Percentiles rank a stretch among this genome's conserved stretches.
phyloP scores from a whole-genome alignment of 805 yeast species.

The Debaryomyces maramus region DNA sequence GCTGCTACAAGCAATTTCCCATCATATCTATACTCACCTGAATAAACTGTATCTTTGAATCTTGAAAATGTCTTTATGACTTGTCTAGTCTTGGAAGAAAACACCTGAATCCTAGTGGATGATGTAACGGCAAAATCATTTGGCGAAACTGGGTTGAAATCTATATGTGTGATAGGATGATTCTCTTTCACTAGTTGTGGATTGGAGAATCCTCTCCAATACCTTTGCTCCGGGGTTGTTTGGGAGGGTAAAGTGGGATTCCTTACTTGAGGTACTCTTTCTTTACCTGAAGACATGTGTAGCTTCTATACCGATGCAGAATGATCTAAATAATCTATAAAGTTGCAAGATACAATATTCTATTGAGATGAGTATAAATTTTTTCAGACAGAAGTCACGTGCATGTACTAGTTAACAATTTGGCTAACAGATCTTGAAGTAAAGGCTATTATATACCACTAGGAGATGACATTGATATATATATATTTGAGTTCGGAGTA shows the following conservation, averaged over 20 bases:
- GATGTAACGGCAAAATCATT: conserved; percentile 93
- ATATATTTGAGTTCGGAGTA: no score
- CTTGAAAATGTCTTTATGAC: conserved; percentile 82
- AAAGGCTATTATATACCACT: no score
- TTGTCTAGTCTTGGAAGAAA: conserved; percentile 91
- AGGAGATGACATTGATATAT: no score
- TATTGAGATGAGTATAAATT: conserved; percentile 1
- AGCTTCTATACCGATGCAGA: background rate
- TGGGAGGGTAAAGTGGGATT: conserved; percentile 78
- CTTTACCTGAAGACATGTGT: conserved; percentile 73
- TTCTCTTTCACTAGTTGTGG: conserved; percentile 93
- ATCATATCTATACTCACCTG: conserved; percentile 88
- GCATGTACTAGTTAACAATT: no score
- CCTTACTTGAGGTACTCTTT: conserved; percentile 62
- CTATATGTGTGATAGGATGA: conserved; percentile 84
- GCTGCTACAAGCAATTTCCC: conserved; percentile 92
- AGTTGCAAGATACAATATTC: background rate
- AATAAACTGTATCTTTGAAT: conserved; percentile 88
- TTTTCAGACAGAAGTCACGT: background rate
- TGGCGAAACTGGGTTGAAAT: conserved; percentile 83
- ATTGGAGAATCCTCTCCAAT: conserved; percentile 83
- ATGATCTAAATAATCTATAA: background rate
- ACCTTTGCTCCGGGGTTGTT: conserved; percentile 89
- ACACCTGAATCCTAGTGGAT: conserved; percentile 86
- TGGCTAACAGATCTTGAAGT: no score